Base-by-base conservation (phyloP, 2,329 filamentous ascomycete genomes). In the Raffaelea deltoideospora region DNA sequence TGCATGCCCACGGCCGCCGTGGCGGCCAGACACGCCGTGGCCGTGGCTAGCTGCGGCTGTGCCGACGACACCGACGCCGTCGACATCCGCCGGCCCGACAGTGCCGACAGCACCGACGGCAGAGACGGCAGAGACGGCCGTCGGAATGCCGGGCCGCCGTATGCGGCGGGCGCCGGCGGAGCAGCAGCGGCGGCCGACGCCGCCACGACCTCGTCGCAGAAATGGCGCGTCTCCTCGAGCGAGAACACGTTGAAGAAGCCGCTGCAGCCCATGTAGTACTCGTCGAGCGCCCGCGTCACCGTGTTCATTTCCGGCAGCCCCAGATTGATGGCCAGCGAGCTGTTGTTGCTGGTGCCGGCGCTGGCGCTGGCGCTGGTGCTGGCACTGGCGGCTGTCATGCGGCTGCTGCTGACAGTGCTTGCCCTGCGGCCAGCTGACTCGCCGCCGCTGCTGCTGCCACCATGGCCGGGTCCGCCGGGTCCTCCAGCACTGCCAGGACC, bases 161-260 rank as follows among this genome's bases (percentile, higher is more conserved):
- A n/a, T n/a, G n/a, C n/a, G n/a, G n/a, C n/a, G n/a, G n/a, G n/a
- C n/a, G n/a, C n/a, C n/a, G n/a, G n/a, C n/a, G n/a, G n/a, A 3
- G 39, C 15, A 5, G 28, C 23, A 2, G 23, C 18, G 4, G 19
- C 1, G 1, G 37, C 34, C 31, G 15, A 45, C 41, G 20, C 41
- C 37, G 6, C 39, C 31, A 48, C 50, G 1, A 51, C 44, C 9
- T 35, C 20, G 10, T 39, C 34, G 24, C 43, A 42, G 30, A 44
- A 47, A 1, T 26, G 18, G 3, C 40, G 24, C 7, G 47, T 38
- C 31, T 55, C 48, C 3, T 45, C 36, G 14, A 37, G 36, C 1
- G 51, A 46, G 18, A 53, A 55, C 30, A 53, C 46, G 18, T 52
- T 49, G 19, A 54, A 53, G 0, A 55, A 41, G 22, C 45, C 44